Conservation (phyloP, 2,329 filamentous ascomycete species). For the Daldinia sp. region DNA sequence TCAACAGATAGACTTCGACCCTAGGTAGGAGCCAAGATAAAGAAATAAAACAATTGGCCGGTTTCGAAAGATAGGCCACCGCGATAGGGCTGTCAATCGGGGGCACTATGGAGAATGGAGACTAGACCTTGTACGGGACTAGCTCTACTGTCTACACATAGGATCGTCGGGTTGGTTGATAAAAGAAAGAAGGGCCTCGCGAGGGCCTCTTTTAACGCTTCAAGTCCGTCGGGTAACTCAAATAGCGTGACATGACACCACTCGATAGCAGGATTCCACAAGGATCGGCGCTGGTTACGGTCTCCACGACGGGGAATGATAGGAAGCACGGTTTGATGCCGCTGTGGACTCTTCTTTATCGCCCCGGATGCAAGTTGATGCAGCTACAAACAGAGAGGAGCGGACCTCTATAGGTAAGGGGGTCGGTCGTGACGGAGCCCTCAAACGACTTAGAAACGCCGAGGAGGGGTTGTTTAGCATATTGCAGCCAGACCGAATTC, state of each 20-base stretch:
- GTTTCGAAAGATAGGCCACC: slow-evolving; percentile 32
- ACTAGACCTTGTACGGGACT: slow-evolving; percentile 31
- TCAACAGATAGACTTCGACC: slow-evolving; percentile 28
- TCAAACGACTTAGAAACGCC: slow-evolving; percentile 32
- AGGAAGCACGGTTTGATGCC: slow-evolving; percentile 33
- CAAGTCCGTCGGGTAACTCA: slow-evolving; percentile 30
- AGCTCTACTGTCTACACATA: slow-evolving; percentile 30
- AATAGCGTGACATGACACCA: slow-evolving; percentile 48
- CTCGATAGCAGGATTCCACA: slow-evolving; percentile 39
- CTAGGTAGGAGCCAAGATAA: slow-evolving; percentile 36
- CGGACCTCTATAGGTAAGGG: slow-evolving; percentile 44
- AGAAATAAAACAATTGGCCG: slow-evolving; percentile 42
- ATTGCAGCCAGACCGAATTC: slow-evolving; percentile 34
- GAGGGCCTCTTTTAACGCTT: slow-evolving; percentile 32
- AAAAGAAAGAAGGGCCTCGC: slow-evolving; percentile 25
- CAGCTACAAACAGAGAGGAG: slow-evolving; percentile 47
- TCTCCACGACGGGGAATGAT: slow-evolving; percentile 30
- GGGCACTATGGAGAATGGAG: slow-evolving; percentile 36
- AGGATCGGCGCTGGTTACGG: slow-evolving; percentile 46
- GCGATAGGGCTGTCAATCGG: slow-evolving; percentile 44
- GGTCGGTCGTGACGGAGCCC: slow-evolving; percentile 24
- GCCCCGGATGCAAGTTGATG: slow-evolving; percentile 47
- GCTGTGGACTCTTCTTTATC: slow-evolving; percentile 44
- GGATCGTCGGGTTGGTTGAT: slow-evolving; percentile 15
- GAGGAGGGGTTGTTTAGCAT: slow-evolving; percentile 20